These are phyloP conservation scores for Paracoccidioides brasiliensis DNA, from an alignment of 2,329 filamentous ascomycete species.

Conservation along the genomic window DNA sequence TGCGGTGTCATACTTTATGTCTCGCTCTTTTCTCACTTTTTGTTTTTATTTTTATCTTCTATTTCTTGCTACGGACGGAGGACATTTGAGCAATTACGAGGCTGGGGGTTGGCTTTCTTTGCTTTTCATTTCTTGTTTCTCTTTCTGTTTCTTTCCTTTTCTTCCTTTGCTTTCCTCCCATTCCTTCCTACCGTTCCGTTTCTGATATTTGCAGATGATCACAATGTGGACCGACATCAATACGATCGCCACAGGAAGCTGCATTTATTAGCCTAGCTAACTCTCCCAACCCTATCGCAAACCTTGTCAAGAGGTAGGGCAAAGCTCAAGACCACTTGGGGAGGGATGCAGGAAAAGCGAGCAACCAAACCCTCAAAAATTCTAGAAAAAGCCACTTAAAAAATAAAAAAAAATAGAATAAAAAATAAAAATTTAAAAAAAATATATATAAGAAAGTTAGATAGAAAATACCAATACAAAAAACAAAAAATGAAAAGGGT, in stretches of 20 bases:
- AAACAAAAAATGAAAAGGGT: not conserved
- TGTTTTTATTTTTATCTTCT: not conserved
- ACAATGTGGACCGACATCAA: not conserved
- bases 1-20: no score
- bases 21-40: no score
- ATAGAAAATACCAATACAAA: not conserved
- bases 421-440: not conserved
- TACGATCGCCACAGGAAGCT: no score
- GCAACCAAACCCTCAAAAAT: not conserved
- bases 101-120: not conserved
- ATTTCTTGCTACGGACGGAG: not conserved
- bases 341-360: not conserved
- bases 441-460: not conserved
- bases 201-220: not conserved
- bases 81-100: not conserved
- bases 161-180: not conserved
- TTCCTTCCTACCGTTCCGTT: not conserved
- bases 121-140: not conserved
- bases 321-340: no score
- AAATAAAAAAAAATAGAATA: not conserved
- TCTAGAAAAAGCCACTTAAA: not conserved
- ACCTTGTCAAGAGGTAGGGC: no score
- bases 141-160: not conserved
- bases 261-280: no score
- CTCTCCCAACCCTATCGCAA: no score